phyloP scores from a whole-genome alignment of 2,329 filamentous ascomycete species.

The Dactylellina sp. region DNA sequence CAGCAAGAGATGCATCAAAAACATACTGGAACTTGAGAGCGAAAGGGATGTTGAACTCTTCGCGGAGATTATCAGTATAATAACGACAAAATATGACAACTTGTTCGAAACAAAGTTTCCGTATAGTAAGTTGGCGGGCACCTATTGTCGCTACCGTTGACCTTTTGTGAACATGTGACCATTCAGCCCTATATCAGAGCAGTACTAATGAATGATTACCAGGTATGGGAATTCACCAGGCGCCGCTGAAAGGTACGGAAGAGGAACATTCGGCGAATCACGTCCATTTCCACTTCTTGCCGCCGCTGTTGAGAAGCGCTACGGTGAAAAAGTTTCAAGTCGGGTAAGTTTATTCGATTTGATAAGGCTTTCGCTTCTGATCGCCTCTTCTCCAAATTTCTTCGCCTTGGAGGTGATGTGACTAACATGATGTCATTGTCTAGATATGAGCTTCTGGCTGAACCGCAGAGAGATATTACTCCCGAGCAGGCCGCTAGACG shows the following conservation, averaged over 20 bases:
- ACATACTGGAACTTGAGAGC: slow-evolving; percentile 80
- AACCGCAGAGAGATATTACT: slow-evolving; percentile 98
- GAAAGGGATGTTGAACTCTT: slow-evolving; percentile 77
- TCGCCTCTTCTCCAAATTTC: not conserved
- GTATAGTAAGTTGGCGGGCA: slow-evolving; percentile 76
- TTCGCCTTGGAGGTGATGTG: not conserved
- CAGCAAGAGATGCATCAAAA: slow-evolving; percentile 83
- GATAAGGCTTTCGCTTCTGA: slow-evolving; percentile 13
- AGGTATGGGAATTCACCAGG: slow-evolving; percentile 95
- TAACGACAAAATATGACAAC: slow-evolving; percentile 93
- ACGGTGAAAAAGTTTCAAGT: slow-evolving; percentile 97
- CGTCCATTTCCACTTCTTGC: slow-evolving; percentile 98
- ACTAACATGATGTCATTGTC: slow-evolving; percentile 52
- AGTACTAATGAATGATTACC: slow-evolving; percentile 4
- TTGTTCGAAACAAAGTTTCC: slow-evolving; percentile 96
- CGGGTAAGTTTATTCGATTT: slow-evolving; percentile 67
- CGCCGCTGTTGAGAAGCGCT: slow-evolving; percentile 88
- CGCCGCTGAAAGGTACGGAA: slow-evolving; percentile 81
- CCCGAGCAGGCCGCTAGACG: slow-evolving; percentile 90
- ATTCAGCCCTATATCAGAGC: slow-evolving; percentile 5
- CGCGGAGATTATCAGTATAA: slow-evolving; percentile 85
- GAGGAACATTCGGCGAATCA: slow-evolving; percentile 86
- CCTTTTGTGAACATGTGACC: not conserved
- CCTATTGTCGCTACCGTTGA: not conserved
- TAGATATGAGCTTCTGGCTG: slow-evolving; percentile 90